Evolutionary conservation across 176 grass and related monocot species (phyloP).

Genomic region (Aegilops umbellulata): DNA sequence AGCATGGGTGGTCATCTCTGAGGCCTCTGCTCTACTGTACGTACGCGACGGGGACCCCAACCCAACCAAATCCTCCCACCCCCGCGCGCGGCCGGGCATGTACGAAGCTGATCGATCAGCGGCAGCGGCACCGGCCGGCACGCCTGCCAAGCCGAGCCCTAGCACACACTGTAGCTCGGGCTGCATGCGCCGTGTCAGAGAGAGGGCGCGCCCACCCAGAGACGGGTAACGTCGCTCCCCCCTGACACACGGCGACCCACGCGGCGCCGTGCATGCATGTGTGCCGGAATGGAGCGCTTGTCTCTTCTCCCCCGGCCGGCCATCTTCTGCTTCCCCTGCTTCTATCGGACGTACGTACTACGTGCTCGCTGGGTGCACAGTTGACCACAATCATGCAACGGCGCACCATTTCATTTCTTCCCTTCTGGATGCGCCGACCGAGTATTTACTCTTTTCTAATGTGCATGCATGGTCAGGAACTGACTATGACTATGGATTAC

Average conservation of each 20-base stretch:
- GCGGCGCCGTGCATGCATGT: not conserved
- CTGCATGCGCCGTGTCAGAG: not conserved
- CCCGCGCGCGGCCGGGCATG: not conserved
- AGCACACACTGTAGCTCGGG: not conserved
- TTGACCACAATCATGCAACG: not conserved
- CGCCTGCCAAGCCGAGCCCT: not conserved
- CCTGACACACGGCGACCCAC: not conserved
- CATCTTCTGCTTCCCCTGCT: not conserved
- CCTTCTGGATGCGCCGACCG: too few relatives aligned
- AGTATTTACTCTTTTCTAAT: too few relatives aligned
- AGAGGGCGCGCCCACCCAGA: not conserved
- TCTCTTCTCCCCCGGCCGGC: not conserved
- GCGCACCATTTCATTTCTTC: too few relatives aligned
- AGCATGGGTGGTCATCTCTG: not conserved
- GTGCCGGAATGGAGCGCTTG: not conserved
- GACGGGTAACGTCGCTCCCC: not conserved
- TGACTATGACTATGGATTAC: too few relatives aligned
- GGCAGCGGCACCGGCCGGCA: not conserved
- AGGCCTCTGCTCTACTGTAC: not conserved
- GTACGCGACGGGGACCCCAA: conserved; percentile 11
- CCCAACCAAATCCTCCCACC: not conserved
- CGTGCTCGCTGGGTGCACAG: not conserved
- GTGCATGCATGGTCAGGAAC: too few relatives aligned
- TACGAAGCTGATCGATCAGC: not conserved
- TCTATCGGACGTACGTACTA: not conserved